Percentiles rank a stretch among this genome's conserved stretches.
These are phyloP conservation scores for Picochlorum sp. DNA, from an alignment of 139 green algal species.

Conservation along the genomic window DNA sequence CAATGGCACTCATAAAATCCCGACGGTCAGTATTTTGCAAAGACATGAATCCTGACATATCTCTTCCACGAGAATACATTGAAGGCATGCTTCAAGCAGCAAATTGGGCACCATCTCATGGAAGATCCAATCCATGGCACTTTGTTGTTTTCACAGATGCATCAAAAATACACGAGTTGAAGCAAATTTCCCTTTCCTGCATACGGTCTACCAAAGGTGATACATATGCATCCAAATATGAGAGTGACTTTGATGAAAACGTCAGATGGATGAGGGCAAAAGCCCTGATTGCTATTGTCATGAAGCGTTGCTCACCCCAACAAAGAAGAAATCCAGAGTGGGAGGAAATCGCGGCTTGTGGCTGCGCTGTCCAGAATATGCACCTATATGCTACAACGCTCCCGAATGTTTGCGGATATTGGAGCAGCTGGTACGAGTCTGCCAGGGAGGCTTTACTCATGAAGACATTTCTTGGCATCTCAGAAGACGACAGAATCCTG, in stretches of 20 bases:
- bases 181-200: neutral
- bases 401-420: neutral
- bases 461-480: neutral
- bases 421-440: slow-evolving; percentile 10
- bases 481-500: neutral
- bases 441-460: neutral
- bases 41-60: neutral
- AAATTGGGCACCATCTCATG: slow-evolving; percentile 14
- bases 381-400: slow-evolving; percentile 3
- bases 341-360: slow-evolving; percentile 7
- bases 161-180: neutral
- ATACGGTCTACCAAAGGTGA: neutral
- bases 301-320: neutral
- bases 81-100: slow-evolving; percentile 7
- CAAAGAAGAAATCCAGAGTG: slow-evolving; percentile 4
- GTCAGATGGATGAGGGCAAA: slow-evolving; percentile 2
- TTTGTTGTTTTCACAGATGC: slow-evolving; percentile 11
- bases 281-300: neutral
- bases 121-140: slow-evolving; percentile 10
- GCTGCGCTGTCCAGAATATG: slow-evolving; percentile 10
- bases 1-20: neutral
- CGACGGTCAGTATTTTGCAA: neutral
- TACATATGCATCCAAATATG: neutral
- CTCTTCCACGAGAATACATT: neutral
- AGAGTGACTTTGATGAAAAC: neutral